Conservation (phyloP, 495 filamentous ascomycete genomes). For the Trichoderma gamsii region DNA sequence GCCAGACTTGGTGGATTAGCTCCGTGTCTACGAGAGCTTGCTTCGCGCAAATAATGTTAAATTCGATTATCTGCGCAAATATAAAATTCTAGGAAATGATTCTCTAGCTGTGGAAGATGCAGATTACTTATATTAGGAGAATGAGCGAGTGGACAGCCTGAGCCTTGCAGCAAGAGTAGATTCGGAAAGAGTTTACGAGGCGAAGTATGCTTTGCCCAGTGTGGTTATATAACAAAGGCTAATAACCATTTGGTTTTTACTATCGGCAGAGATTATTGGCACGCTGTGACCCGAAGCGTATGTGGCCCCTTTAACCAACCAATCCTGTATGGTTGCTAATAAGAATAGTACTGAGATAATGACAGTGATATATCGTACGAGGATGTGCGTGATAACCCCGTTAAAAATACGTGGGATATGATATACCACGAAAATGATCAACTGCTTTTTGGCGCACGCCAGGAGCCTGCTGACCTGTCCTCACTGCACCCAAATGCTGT, state of each 20-base stretch:
- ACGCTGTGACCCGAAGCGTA: conserved; percentile 46
- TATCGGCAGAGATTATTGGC: conserved; percentile 39
- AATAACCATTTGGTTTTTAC: conserved; percentile 26
- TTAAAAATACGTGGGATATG: conserved; percentile 44
- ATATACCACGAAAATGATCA: conserved; percentile 33
- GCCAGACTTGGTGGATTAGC: conserved; percentile 47
- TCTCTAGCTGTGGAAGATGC: not conserved
- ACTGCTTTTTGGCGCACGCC: conserved; percentile 46
- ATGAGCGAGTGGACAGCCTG: not conserved
- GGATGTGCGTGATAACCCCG: conserved; percentile 27
- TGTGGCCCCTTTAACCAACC: conserved; percentile 17
- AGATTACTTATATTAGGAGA: conserved; percentile 9
- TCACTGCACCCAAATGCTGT: conserved; percentile 41
- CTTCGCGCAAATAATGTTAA: conserved; percentile 45
- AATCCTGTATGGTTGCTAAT: too few species aligned
- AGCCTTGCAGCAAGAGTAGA: too few species aligned
- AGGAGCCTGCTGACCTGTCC: conserved; percentile 37
- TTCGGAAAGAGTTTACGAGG: too few species aligned
- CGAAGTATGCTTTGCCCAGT: too few species aligned
- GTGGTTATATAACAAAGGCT: conserved; percentile 1
- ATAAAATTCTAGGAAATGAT: conserved; percentile 20
- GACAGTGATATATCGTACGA: conserved; percentile 30
- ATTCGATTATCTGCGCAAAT: conserved; percentile 47
- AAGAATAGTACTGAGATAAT: conserved; percentile 23
- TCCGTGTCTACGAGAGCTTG: conserved; percentile 48